Base-by-base conservation (phyloP, 78 protist species). In the Dictyostelium purpureum region DNA sequence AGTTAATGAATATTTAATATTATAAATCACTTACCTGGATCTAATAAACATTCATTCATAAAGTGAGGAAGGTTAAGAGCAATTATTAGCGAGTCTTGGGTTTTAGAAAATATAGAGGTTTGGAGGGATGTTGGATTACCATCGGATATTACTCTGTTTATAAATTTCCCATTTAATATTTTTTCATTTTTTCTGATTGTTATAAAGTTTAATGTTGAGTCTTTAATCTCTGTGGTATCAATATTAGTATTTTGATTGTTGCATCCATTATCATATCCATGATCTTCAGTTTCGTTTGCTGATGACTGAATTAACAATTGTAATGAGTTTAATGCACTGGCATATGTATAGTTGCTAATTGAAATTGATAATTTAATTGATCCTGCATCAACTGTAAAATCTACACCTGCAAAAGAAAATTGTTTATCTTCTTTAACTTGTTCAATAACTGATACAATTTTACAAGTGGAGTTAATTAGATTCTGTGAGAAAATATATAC, bases 21-120 rank as follows among this genome's bases (percentile, higher is more conserved):
- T n/a, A n/a, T n/a, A n/a, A n/a, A n/a, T n/a, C n/a, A 56, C 19
- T 9, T 56, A 57, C 66, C 87, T 10, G 88, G 88, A 65, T 79
- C 88, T 9, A 79, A n/a, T 16, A 24, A 21, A 65, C 75, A 59
- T 14, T 26, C 21, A 16, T 7, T 14, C 18, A 18, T 21, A 16
- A 56, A 67, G 26, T 52, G 52, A 24, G 90, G 90, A 31, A 82
- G 38, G 6, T 31, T 70, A 19, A 82, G 67, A 19, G 45, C 90
- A 54, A 70, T 6, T 1, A 21, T 52, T 1, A 70, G 33, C 14
- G 61, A 10, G 26, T 52, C 59, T 10, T 70, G 51, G 11, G 65
- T 59, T 49, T 47, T n/a, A 26, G 26, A 43, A 2, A 70, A 1
- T 26, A 82, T 59, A 3, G 21, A 40, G 5, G 78, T 69, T 26